A percentile compares a stretch with the other conserved stretches of the same genome.
phyloP scores from a whole-genome alignment of 257 asterid genomes.

The Buddleja alternifolia region DNA sequence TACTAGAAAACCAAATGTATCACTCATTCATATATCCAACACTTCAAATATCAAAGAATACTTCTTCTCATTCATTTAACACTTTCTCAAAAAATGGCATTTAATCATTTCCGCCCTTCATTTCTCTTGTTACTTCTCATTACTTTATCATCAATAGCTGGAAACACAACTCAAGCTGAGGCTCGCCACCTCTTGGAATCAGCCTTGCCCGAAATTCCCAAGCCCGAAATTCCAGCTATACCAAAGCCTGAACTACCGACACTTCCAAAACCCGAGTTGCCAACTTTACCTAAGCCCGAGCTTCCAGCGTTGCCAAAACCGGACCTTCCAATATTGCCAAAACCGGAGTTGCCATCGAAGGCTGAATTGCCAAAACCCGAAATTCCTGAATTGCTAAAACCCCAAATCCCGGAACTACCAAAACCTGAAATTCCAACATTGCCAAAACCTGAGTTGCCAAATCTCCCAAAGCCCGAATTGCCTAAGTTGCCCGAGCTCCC shows the following conservation, averaged over 20 bases:
- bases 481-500: constrained; percentile 26
- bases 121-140: constrained; percentile 18
- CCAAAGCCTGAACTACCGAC: constrained; percentile 2
- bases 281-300: constrained; percentile 19
- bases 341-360: too few species aligned
- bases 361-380: too few species aligned
- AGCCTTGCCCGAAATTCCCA: constrained; percentile 14
- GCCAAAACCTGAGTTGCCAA: constrained; percentile 29
- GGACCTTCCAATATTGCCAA: not conserved
- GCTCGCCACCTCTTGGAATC: constrained; percentile 31
- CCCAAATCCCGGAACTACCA: constrained; percentile 32
- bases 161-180: constrained; percentile 8
- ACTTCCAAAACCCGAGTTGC: not conserved
- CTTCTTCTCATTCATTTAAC: not conserved
- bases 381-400: not conserved
- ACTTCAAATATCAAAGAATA: too few species aligned
- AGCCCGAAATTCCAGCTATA: not conserved
- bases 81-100: constrained; percentile 21
- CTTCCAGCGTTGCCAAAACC: not conserved
- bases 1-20: not conserved
- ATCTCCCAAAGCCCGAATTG: constrained; percentile 18
- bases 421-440: constrained; percentile 29
- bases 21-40: not conserved
- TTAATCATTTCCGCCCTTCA: not conserved
- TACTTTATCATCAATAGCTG: constrained; percentile 3